Evolutionary conservation across 148 eudicot species (phyloP), one percentile per base, ranked within the genome.

Genomic region (Suaeda aralocaspica): DNA sequence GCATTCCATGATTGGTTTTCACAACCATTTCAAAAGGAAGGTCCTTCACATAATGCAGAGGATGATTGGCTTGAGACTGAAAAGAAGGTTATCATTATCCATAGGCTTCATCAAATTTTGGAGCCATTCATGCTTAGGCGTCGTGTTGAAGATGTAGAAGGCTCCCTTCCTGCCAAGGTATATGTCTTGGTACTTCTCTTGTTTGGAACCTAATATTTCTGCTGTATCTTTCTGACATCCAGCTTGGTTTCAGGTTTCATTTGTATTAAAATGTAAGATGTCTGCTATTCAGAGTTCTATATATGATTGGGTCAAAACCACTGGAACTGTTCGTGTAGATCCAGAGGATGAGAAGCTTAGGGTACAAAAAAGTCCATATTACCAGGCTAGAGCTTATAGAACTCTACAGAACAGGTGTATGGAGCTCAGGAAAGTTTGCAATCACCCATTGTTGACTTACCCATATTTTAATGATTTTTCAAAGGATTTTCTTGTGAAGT

Each of bases 61-160:
- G 99, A 94, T 81, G 99, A 94, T 77, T 94, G 99, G 99, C 97
- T 94, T 48, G 99, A 94, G 81, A 94, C 97, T 25, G 99, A 94
- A 76, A 94, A 94, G 76, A 94, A 94, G 78, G 97, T 94, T 65
- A 94, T 94, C 66, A 83, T 94, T 75, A 94, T 94, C 77, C 99
- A 94, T 78, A 82, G 99, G 56, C 96, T 94, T 72, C 99, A 94
- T 81, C 99, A 94, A 76, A 94, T 94, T 65, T 73, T 94, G 76
- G 99, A 94, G 86, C 99, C 99, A 64, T 94, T 94, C 67, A 94
- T 94, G 99, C 99, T 94, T 62, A 84, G 99, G 60, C 97, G 99
- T 52, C 99, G 99, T 75, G 96, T 94, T 73, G 99, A 94, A 84
- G 99, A 94, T 76, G 99, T 94, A 64, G 99, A 94, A 85, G 99